phyloP scores from a whole-genome alignment of 2,329 filamentous ascomycete species.

The Neofusicoccum parvum region DNA sequence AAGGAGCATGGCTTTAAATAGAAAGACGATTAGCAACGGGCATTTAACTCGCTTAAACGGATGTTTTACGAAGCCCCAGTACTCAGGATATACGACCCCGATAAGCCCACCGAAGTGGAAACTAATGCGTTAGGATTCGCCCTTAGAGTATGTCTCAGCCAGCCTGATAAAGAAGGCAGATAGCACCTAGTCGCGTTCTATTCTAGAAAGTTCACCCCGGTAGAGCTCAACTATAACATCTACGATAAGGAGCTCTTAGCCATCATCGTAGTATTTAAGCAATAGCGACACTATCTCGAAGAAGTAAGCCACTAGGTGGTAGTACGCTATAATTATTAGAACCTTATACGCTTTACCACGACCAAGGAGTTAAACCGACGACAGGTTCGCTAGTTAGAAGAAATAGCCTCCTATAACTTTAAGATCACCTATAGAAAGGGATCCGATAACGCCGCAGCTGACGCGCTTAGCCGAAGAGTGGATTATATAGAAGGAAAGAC shows the following conservation, averaged over 20 bases:
- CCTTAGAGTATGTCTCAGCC: background rate
- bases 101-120: background rate
- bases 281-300: too few relatives aligned
- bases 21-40: background rate
- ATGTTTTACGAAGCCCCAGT: too few relatives aligned
- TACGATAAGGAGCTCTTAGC: too few relatives aligned
- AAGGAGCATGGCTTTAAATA: background rate
- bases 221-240: background rate
- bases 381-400: background rate
- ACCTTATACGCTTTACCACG: too few relatives aligned
- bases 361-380: too few relatives aligned
- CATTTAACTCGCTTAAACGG: background rate
- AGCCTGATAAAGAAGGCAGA: background rate
- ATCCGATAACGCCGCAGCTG: background rate
- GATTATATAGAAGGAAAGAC: too few relatives aligned
- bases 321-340: too few relatives aligned
- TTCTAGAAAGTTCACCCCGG: background rate
- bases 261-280: too few relatives aligned
- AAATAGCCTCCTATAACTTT: background rate
- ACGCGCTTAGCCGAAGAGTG: background rate
- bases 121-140: background rate
- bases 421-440: background rate
- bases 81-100: background rate
- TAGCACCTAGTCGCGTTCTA: background rate
- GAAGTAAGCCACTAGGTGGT: too few relatives aligned